These are phyloP conservation scores for Blastomyces parvus DNA, from an alignment of 2,329 filamentous ascomycete genomes.

Conservation along the genomic window DNA sequence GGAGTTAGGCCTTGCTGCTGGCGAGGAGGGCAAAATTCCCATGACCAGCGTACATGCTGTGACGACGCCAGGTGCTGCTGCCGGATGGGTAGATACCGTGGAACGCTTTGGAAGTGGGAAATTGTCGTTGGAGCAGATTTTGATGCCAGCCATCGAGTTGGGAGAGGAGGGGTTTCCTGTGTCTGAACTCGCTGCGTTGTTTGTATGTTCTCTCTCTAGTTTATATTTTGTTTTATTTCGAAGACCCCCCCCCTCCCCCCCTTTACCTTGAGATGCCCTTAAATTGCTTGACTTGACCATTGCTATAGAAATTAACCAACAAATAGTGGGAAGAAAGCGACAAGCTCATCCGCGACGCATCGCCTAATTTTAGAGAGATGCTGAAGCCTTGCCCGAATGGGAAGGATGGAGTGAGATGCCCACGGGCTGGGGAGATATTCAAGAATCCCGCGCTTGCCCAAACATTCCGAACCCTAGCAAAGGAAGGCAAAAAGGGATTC, in stretches of 20 bases:
- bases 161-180: constrained; percentile 87
- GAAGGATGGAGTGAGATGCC: constrained; percentile 61
- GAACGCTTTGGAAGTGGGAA: constrained; percentile 85
- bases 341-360: constrained; percentile 55
- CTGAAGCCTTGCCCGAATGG: constrained; percentile 65
- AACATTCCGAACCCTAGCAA: constrained; percentile 70
- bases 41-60: constrained; percentile 68
- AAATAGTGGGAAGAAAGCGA: constrained; percentile 64
- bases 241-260: background rate
- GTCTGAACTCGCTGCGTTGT: constrained; percentile 62
- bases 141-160: constrained; percentile 72
- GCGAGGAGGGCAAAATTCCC: constrained; percentile 54
- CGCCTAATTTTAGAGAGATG: constrained; percentile 79
- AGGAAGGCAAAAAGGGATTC: constrained; percentile 80
- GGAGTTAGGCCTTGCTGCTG: constrained; percentile 56
- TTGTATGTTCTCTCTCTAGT: constrained; percentile 47
- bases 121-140: constrained; percentile 63
- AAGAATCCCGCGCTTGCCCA: constrained; percentile 70
- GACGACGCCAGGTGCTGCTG: constrained; percentile 81
- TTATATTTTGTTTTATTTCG: background rate
- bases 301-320: constrained; percentile 9
- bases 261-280: no score
- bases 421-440: constrained; percentile 75
- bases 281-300: background rate
- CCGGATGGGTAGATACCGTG: constrained; percentile 85